Evolutionary conservation across 805 yeast species (phyloP).

Genomic region (Saccharomycopsis babjevae): DNA sequence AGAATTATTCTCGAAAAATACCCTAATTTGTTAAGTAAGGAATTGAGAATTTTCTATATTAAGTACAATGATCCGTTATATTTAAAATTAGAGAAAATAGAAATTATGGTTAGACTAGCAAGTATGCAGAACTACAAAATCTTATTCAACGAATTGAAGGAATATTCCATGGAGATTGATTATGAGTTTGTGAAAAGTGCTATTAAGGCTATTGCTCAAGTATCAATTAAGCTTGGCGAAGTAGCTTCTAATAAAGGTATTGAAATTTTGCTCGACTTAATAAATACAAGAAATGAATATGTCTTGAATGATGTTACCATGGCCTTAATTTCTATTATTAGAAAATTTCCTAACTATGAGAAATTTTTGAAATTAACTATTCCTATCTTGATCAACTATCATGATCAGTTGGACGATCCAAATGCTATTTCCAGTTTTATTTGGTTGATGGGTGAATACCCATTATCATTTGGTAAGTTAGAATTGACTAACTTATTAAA

Average conservation of each 20-base stretch:
- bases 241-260: slow-evolving; percentile 44
- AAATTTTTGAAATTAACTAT: slow-evolving; percentile 40
- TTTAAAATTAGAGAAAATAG: slow-evolving; percentile 66
- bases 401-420: slow-evolving; percentile 36
- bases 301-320: slow-evolving; percentile 50
- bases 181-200: slow-evolving; percentile 62
- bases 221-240: slow-evolving; percentile 53
- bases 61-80: slow-evolving; percentile 79
- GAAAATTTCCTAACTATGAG: slow-evolving; percentile 50
- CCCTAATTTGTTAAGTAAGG: slow-evolving; percentile 68
- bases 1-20: slow-evolving; percentile 81
- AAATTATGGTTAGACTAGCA: slow-evolving; percentile 60
- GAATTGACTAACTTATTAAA: slow-evolving; percentile 29
- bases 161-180: slow-evolving; percentile 80
- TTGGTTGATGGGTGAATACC: slow-evolving; percentile 67
- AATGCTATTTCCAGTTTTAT: slow-evolving; percentile 47
- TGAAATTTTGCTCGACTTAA: slow-evolving; percentile 47
- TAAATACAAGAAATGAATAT: slow-evolving; percentile 54
- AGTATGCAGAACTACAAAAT: slow-evolving; percentile 40
- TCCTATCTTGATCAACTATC: slow-evolving; percentile 42
- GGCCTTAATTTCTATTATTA: slow-evolving; percentile 53
- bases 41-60: slow-evolving; percentile 81
- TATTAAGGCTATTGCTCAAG: slow-evolving; percentile 57
- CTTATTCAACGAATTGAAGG: slow-evolving; percentile 60
- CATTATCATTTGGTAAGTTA: slow-evolving; percentile 42